phyloP scores from a whole-genome alignment of 2,329 filamentous ascomycete genomes.

The Alternaria dauci region DNA sequence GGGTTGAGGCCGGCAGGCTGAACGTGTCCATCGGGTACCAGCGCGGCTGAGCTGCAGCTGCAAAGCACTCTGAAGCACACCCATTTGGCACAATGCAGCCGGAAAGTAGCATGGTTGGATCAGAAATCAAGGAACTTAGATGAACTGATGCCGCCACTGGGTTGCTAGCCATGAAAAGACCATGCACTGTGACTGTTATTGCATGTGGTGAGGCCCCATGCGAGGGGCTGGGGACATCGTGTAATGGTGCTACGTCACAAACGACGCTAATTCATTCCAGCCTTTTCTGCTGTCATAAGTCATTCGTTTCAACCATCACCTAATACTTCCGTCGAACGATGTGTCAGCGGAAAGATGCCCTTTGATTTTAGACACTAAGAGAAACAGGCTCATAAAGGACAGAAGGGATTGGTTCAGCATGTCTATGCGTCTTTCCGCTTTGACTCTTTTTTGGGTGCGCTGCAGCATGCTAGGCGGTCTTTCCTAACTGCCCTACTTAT shows the following conservation, averaged over 20 bases:
- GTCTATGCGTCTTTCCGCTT: background rate
- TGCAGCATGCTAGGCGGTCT: background rate
- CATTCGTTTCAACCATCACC: background rate
- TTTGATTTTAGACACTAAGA: background rate
- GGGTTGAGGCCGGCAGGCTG: background rate
- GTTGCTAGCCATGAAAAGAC: background rate
- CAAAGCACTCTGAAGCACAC: background rate
- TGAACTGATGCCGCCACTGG: background rate
- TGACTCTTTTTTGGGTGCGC: background rate
- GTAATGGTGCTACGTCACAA: background rate
- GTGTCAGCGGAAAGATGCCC: background rate
- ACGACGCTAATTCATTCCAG: background rate
- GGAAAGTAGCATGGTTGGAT: background rate
- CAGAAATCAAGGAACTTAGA: background rate
- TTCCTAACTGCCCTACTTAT: background rate
- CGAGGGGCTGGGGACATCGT: background rate
- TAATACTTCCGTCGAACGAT: background rate
- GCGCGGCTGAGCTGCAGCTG: background rate
- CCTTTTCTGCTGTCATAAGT: background rate
- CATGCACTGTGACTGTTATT: background rate
- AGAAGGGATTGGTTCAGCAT: background rate
- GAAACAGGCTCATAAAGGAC: background rate
- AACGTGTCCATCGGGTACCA: background rate
- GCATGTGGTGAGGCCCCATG: background rate
- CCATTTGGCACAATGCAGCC: background rate